Base-by-base conservation (phyloP, 1,284 basidiomycete species). In the Vanrija pseudolonga region DNA sequence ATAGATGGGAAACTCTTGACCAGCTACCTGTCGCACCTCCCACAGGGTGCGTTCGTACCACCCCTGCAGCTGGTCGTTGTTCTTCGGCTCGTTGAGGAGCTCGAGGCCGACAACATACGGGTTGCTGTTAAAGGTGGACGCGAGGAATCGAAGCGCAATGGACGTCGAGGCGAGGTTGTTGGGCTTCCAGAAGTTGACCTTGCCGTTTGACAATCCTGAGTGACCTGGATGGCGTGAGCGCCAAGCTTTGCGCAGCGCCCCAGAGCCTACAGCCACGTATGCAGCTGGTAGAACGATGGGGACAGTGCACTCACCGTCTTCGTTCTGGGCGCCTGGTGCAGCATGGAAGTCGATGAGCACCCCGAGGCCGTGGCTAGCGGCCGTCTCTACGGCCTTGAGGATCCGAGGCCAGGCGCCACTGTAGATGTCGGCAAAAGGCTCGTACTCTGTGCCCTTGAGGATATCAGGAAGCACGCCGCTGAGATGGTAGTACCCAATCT, bases 61-160 rank as follows among this genome's bases (percentile, higher is more conserved):
- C 19, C 71, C 71, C 61, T 83, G 79, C 14, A 91, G 78, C 2
- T 74, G 73, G 20, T 76, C 54, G 6, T 81, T 69, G 37, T 81
- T 79, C 32, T 84, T 83, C 2, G 90, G 90, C 71, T 94, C 90
- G 71, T 94, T 94, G 43, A 93, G 77, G 4, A 94, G 79, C 69
- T 93, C 87, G 47, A 94, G 78, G 6, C 90, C 90, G 41, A 91
- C 80, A 23, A 93, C 76, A 67, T 91, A 89, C 3, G 80, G 78
- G 32, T 82, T 80, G 1, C 75, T 67, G 14, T 78, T 76, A 38
- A 77, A 64, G 44, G 74, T 70, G 2, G 67, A 66, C 9, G 73
- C 76, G 28, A 89, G 76, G 46, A 83, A 78, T 11, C 69, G 64
- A 6, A 78, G 68, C 2, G 78, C 78, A 17, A 77, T 77, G 22